A percentile compares a stretch with the other conserved stretches of the same genome.
These are phyloP conservation scores for Coniella lustricola DNA, from an alignment of 2,329 filamentous ascomycete species.

Conservation along the genomic window DNA sequence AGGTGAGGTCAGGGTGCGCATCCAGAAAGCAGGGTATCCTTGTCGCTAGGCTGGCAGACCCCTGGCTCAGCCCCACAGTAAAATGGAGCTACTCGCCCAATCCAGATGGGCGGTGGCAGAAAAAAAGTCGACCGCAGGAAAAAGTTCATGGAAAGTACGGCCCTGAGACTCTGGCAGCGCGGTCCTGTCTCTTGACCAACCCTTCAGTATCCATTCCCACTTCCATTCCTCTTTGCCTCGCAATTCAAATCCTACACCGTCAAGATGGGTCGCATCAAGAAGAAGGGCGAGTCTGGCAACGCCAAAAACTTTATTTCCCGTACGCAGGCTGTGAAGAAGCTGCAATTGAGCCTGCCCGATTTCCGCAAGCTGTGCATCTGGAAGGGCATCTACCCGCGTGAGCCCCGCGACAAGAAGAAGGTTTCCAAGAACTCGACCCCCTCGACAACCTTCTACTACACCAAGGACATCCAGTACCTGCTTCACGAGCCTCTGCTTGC, in stretches of 20 bases:
- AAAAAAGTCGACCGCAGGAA: slow-evolving; percentile 18
- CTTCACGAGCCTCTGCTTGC: slow-evolving; percentile 89
- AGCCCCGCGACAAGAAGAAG: slow-evolving; percentile 96
- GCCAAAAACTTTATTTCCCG: slow-evolving; percentile 98
- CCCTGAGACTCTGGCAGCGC: background rate
- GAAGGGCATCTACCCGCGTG: slow-evolving; percentile 97
- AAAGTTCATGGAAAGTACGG: slow-evolving; percentile 23
- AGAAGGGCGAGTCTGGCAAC: slow-evolving; percentile 85
- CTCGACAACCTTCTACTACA: slow-evolving; percentile 84
- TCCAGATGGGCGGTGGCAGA: slow-evolving; percentile 12
- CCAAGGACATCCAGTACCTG: slow-evolving; percentile 97
- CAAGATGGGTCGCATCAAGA: slow-evolving; percentile 72
- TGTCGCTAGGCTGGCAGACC: background rate
- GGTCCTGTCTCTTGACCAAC: background rate
- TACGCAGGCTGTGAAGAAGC: slow-evolving; percentile 93
- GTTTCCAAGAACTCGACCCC: slow-evolving; percentile 83
- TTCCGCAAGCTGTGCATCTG: slow-evolving; percentile 98
- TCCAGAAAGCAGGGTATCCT: background rate
- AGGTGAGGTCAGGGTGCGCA: background rate
- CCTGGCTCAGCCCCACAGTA: background rate
- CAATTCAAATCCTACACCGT: background rate
- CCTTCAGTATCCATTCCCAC: slow-evolving; percentile 9
- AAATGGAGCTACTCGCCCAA: background rate
- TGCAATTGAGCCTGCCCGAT: slow-evolving; percentile 93
- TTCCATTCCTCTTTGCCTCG: slow-evolving; percentile 1